A percentile compares a stretch with the other conserved stretches of the same genome.
These are phyloP conservation scores for Hymenoscyphus occultus DNA, from an alignment of 2,329 filamentous ascomycete genomes.

Conservation along the genomic window DNA sequence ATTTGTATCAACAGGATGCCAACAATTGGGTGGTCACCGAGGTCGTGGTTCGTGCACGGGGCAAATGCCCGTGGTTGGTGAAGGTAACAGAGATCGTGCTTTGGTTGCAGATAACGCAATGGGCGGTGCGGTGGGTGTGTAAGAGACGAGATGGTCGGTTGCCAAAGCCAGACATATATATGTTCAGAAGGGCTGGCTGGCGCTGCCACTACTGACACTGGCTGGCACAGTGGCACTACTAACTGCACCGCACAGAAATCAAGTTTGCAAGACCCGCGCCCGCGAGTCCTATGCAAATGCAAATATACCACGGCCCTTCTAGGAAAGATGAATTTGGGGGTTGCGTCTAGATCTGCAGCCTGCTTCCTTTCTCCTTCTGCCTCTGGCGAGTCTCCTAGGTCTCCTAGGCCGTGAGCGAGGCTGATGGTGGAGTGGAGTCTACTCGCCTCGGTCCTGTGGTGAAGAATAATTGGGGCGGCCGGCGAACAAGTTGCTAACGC, in stretches of 20 bases:
- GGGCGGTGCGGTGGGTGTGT: slow-evolving; percentile 2
- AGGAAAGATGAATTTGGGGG: slow-evolving; percentile 1
- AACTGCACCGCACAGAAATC: background rate
- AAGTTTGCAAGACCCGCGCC: background rate
- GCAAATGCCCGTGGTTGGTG: slow-evolving; percentile 3
- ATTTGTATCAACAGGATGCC: too few relatives aligned
- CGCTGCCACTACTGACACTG: too few relatives aligned
- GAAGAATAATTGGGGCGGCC: background rate
- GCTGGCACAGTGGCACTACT: too few relatives aligned
- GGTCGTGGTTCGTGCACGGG: slow-evolving; percentile 7
- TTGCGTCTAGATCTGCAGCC: background rate
- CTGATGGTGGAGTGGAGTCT: slow-evolving; percentile 1
- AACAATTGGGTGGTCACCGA: background rate
- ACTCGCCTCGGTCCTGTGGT: background rate
- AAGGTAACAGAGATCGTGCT: slow-evolving; percentile 6
- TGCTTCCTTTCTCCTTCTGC: slow-evolving; percentile 2
- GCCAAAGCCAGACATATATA: slow-evolving; percentile 3
- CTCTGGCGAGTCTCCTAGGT: background rate
- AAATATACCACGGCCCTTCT: background rate
- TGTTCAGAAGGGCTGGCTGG: background rate
- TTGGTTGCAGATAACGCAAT: slow-evolving; percentile 15
- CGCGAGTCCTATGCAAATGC: background rate
- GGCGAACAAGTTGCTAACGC: background rate
- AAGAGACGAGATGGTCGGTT: slow-evolving; percentile 1
- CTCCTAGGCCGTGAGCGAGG: background rate